phyloP scores from a whole-genome alignment of 2,329 filamentous ascomycete species.

The Trichophaea hybrida region DNA sequence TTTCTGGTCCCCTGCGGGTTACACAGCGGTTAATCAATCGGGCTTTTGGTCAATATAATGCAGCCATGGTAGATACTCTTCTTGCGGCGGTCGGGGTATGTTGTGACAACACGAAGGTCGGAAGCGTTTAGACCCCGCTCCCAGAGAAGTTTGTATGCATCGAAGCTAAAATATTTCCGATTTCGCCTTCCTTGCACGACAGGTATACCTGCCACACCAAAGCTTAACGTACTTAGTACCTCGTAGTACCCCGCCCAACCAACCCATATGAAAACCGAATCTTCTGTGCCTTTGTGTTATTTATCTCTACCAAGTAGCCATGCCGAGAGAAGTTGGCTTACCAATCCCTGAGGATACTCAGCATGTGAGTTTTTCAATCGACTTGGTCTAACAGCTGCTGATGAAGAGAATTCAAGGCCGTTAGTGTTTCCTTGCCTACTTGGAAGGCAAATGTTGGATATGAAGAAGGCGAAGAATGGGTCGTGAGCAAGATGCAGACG shows the following conservation, averaged over 20 bases:
- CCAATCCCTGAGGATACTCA: slow-evolving; percentile 64
- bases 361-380: slow-evolving; percentile 45
- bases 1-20: no score
- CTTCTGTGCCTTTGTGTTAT: background rate
- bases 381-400: background rate
- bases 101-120: no score
- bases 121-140: no score
- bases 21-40: no score
- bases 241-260: background rate
- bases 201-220: background rate
- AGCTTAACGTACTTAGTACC: background rate
- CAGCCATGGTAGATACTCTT: no score
- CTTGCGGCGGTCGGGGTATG: no score
- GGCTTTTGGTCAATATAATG: no score
- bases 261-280: no score
- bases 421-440: slow-evolving; percentile 89
- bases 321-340: slow-evolving; percentile 42
- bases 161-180: no score
- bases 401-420: slow-evolving; percentile 48
- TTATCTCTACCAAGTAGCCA: slow-evolving; percentile 17
- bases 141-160: no score
- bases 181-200: no score
- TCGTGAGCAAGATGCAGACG: slow-evolving; percentile 69
- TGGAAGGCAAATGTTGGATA: slow-evolving; percentile 87
- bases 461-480: slow-evolving; percentile 80